Evolutionary conservation across 108 stramenopile genomes (phyloP).

Genomic region (Cyclotella sp.): DNA sequence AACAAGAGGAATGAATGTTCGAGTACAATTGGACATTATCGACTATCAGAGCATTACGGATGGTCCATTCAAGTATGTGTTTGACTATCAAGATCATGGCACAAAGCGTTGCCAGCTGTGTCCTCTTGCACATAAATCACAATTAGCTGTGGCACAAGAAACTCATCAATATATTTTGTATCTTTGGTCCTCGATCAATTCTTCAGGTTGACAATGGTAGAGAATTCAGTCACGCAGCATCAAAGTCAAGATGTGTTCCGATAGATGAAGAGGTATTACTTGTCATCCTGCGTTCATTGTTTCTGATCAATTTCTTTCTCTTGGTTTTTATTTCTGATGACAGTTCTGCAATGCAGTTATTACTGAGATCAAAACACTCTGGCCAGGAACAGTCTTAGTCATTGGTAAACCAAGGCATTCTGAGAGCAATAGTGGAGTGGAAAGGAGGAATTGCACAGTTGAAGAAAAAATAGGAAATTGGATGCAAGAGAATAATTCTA

Average conservation of each 20-base stretch:
- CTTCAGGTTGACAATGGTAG: not conserved
- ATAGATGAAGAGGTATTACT: constrained; percentile 1
- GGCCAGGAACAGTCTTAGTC: not conserved
- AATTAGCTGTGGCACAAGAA: constrained; percentile 10
- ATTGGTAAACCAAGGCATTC: not conserved
- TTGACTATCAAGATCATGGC: constrained; percentile 37
- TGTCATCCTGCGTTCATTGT: not conserved
- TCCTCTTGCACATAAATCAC: constrained; percentile 17
- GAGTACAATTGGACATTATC: constrained; percentile 38
- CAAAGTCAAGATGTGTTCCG: too few relatives aligned
- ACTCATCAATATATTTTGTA: not conserved
- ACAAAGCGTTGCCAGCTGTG: not conserved
- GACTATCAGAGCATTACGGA: constrained; percentile 49
- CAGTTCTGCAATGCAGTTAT: constrained; percentile 1
- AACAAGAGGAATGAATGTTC: constrained; percentile 22
- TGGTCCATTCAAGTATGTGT: constrained; percentile 33
- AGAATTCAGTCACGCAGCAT: not conserved
- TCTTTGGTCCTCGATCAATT: too few relatives aligned
- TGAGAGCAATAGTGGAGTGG: not conserved
- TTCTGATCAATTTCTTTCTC: too few relatives aligned
- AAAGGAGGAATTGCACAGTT: not conserved
- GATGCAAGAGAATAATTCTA: too few relatives aligned
- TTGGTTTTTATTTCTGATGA: not conserved
- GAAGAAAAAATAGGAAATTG: not conserved
- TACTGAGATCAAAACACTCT: not conserved